These are phyloP conservation scores for Beauveria asiatica DNA, from an alignment of 2,329 filamentous ascomycete genomes.

Conservation along the genomic window DNA sequence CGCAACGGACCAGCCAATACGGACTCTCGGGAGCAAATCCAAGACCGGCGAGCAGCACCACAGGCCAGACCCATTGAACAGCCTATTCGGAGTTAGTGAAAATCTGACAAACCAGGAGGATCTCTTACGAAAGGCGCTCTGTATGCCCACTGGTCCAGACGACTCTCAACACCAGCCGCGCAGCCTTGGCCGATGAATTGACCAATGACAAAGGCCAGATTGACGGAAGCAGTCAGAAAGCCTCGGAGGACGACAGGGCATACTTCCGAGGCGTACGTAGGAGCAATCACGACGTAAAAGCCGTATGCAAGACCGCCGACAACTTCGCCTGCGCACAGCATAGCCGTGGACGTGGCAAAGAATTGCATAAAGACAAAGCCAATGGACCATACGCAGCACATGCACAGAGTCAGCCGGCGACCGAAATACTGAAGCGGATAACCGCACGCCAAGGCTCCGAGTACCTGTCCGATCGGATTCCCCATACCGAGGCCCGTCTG, in stretches of 20 bases:
- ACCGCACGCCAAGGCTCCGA: constrained; percentile 30
- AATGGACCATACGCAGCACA: constrained; percentile 36
- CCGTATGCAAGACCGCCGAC: constrained; percentile 53
- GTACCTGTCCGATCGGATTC: constrained; percentile 36
- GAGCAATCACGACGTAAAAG: constrained; percentile 49
- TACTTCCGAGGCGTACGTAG: constrained; percentile 54
- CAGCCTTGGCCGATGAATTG: constrained; percentile 46
- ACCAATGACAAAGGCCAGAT: constrained; percentile 54
- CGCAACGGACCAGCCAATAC: constrained; percentile 40
- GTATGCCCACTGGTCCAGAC: constrained; percentile 39
- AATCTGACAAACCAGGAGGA: neutral
- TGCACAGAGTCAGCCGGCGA: constrained; percentile 35
- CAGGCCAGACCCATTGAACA: constrained; percentile 42
- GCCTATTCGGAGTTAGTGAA: constrained; percentile 18
- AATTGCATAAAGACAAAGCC: constrained; percentile 54
- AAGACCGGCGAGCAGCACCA: constrained; percentile 35
- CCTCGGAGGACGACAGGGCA: constrained; percentile 50
- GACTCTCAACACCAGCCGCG: constrained; percentile 32
- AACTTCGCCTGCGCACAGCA: constrained; percentile 52
- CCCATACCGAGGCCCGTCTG: constrained; percentile 39
- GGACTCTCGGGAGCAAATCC: constrained; percentile 41
- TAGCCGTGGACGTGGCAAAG: constrained; percentile 46
- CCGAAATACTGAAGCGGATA: constrained; percentile 31
- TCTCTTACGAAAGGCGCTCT: constrained; percentile 17
- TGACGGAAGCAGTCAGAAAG: constrained; percentile 50